Conservation (phyloP, 805 yeast genomes). For the Candida boleticola region DNA sequence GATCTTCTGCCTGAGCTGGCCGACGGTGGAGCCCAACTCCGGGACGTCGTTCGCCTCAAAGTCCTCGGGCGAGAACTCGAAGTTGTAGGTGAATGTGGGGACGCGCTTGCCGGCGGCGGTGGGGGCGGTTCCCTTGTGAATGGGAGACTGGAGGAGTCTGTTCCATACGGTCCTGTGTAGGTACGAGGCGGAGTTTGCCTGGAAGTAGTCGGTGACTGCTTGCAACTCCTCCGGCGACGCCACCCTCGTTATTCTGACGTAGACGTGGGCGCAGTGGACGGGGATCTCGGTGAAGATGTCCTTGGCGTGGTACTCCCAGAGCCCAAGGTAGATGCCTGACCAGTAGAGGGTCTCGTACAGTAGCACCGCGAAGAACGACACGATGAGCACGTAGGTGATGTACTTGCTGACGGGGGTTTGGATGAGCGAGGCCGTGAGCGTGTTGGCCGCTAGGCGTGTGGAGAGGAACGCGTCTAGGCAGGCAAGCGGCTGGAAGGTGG, state of each 20-base stretch:
- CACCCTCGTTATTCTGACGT: constrained; percentile 48
- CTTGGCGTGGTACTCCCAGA: constrained; percentile 53
- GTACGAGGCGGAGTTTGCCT: not conserved
- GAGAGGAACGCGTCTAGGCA: not conserved
- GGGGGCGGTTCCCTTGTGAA: not conserved
- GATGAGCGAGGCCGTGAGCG: constrained; percentile 24
- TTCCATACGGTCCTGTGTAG: constrained; percentile 5
- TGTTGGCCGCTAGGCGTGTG: constrained; percentile 5
- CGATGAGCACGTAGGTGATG: constrained; percentile 27
- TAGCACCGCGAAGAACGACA: constrained; percentile 21
- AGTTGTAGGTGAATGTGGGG: constrained; percentile 54
- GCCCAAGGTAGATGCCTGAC: constrained; percentile 38
- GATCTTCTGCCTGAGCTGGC: constrained; percentile 56
- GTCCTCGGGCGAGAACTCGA: constrained; percentile 82
- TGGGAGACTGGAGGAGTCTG: not conserved
- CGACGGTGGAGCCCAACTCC: constrained; percentile 68
- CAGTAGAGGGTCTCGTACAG: constrained; percentile 43
- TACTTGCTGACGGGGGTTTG: constrained; percentile 23
- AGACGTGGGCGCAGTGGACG: constrained; percentile 75
- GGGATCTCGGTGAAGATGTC: constrained; percentile 72
- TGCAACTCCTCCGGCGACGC: constrained; percentile 13
- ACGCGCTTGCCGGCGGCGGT: constrained; percentile 7
- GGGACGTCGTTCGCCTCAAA: constrained; percentile 58
- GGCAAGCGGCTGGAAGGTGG: too few species aligned
- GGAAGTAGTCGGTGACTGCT: constrained; percentile 13